Evolutionary conservation across 768 basidiomycete species (phyloP), one percentile per base, ranked within the genome.

Genomic region (Pleurotus eryngii): DNA sequence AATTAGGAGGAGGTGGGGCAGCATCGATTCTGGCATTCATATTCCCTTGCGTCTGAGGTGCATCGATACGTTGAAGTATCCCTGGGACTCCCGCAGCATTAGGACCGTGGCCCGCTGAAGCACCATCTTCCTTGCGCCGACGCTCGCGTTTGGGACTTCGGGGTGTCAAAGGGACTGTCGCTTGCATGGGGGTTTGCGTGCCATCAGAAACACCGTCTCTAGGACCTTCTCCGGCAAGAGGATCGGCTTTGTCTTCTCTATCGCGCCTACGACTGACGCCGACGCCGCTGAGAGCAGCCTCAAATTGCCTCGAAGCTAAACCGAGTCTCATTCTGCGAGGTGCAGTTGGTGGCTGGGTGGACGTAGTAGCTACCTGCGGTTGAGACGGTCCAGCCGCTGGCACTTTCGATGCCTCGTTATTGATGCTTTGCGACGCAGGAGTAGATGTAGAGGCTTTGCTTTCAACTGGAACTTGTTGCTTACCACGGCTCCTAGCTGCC

Each of bases 241-340:
- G 4, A 30, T 18, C 11, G n/a, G 49, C 12, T 22, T 46, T 35
- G 8, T 60, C 60, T 35, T 49, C 59, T 57, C 68, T 63, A 14
- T 47, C 11, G 64, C 63, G 35, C 57, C 61, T 22, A 70, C 69
- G n/a, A n/a, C 76, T 68, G 3, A 83, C 82, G 4, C 84, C 85
- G 0, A 83, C 82, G 0, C 86, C 83, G 57, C 70, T 89, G 26
- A 91, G 69, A 6, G 89, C 89, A 5, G 83, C 87, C 62, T 89
- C 87, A 53, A 91, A 86, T 12, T 89, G 86, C 11, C 88, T 77
- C 3, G 82, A 83, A 0, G 77, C 85, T 6, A 87, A 65, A 0
- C 87, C 86, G 30, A 90, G 70, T 8, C 87, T 81, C 4, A 68
- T 61, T 30, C 83, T 77, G 20, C 81, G 78, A 2, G 75, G 54